These are phyloP conservation scores for Hypoxylon rickii DNA, from an alignment of 495 filamentous ascomycete species.

Conservation along the genomic window DNA sequence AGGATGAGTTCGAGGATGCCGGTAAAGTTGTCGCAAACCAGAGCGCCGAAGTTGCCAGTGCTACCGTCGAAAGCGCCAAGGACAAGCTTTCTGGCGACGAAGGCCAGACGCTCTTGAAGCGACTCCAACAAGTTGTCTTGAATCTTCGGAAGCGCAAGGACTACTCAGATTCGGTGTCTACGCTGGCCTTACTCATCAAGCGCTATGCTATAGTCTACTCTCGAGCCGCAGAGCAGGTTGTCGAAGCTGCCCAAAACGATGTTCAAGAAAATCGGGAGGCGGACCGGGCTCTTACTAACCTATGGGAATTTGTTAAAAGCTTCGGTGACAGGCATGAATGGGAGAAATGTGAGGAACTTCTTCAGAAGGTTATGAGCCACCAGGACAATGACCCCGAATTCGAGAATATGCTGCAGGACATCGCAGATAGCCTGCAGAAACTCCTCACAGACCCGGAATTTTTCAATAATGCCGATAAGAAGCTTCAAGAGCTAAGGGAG, in stretches of 20 bases:
- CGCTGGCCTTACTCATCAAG: slow-evolving; percentile 72
- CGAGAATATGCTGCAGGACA: slow-evolving; percentile 71
- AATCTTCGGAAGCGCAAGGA: slow-evolving; percentile 76
- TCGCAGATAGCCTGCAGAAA: slow-evolving; percentile 73
- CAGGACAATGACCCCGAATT: slow-evolving; percentile 80
- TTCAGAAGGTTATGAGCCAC: slow-evolving; percentile 73
- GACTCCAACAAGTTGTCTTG: slow-evolving; percentile 75
- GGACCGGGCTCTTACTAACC: slow-evolving; percentile 74
- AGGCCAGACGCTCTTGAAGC: slow-evolving; percentile 70
- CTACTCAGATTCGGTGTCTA: slow-evolving; percentile 84
- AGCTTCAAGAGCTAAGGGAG: slow-evolving; percentile 70
- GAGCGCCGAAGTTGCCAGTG: slow-evolving; percentile 64
- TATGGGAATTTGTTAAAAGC: slow-evolving; percentile 75
- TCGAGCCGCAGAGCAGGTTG: slow-evolving; percentile 65
- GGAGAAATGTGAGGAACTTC: slow-evolving; percentile 68
- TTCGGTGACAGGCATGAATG: slow-evolving; percentile 79
- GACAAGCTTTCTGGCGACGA: slow-evolving; percentile 73
- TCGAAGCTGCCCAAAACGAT: slow-evolving; percentile 67
- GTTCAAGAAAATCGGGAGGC: slow-evolving; percentile 72
- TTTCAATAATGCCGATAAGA: slow-evolving; percentile 71
- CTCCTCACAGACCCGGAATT: slow-evolving; percentile 87
- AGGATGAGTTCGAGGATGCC: slow-evolving; percentile 65
- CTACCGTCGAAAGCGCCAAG: slow-evolving; percentile 66
- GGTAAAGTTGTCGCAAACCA: slow-evolving; percentile 66
- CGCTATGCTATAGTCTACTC: slow-evolving; percentile 80